These are phyloP conservation scores for Parathielavia appendiculata DNA, from an alignment of 495 filamentous ascomycete genomes.

Conservation along the genomic window DNA sequence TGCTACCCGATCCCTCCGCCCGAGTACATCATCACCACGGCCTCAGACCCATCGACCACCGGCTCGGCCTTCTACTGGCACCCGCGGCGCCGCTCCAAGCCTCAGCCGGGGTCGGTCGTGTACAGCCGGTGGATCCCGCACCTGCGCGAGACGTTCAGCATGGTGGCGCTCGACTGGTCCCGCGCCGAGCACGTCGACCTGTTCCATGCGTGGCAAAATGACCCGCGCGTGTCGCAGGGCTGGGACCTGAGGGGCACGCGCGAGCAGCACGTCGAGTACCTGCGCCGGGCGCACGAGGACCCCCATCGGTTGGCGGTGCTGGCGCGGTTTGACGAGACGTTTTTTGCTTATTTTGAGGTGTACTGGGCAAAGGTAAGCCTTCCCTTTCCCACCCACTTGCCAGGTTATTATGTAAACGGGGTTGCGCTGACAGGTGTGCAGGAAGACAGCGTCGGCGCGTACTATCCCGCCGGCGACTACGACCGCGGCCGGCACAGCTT, in stretches of 20 bases:
- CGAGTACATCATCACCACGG: constrained; percentile 48
- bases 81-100: constrained; percentile 57
- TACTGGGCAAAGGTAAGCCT: constrained; percentile 62
- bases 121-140: constrained; percentile 68
- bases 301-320: constrained; percentile 59
- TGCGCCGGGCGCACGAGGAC: constrained; percentile 54
- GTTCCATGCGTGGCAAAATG: constrained; percentile 67
- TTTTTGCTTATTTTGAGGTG: constrained; percentile 64
- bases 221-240: constrained; percentile 62
- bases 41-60: constrained; percentile 15
- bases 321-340: constrained; percentile 55
- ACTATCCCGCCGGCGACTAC: constrained; percentile 58
- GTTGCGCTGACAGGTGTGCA: constrained; percentile 22
- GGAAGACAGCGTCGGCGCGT: constrained; percentile 63
- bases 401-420: background rate
- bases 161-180: constrained; percentile 55
- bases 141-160: constrained; percentile 59
- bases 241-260: constrained; percentile 64
- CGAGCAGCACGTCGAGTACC: constrained; percentile 59
- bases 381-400: background rate
- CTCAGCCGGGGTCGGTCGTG: constrained; percentile 53
- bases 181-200: constrained; percentile 51
- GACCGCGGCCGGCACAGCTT: constrained; percentile 66
- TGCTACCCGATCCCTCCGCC: constrained; percentile 52
- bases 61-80: constrained; percentile 38